Evolutionary conservation across 768 basidiomycete species (phyloP), one percentile per base, ranked within the genome.

Genomic region (Leccinum rimulosum): DNA sequence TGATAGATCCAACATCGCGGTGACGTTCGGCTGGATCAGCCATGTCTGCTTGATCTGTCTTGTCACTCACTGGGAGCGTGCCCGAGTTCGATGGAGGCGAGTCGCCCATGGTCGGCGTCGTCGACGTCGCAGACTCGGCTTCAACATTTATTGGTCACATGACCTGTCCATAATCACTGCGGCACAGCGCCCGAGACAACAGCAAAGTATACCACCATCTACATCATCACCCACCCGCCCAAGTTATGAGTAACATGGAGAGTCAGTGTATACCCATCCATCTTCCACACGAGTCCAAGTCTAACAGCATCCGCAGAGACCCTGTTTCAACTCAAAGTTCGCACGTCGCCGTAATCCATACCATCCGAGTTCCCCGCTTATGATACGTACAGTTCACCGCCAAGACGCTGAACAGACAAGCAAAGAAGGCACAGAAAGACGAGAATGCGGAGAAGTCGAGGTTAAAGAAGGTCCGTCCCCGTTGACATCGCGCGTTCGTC

Each of bases 401-500:
- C 61, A 99, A 98, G 84, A 86, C 93, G 36, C 83, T 99, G 22
- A 89, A 82, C 72, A 84, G 91, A 53, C 97, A 99, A 76, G 94
- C 97, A 4, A 95, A 93, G 81, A 98, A 98, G 76, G 95, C 97
- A 0, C 86, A 94, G 75, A 98, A 96, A 70, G 96, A 98, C 71
- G 97, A 99, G 78, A 82, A 80, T 38, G 65, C 83, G 0, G 97
- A 99, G 80, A 97, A 94, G 76, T 64, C 86, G 53, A 88, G 90
- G 61, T 76, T 99, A 50, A 99, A 99, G 83, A 97, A 95, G 89
- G 95, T 91, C 52, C 31, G 74, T 22, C 38, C 6, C 48, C 43
- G 66, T 36, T 38, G 10, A 17, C 48, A 51, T 43, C 10, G 47
- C 8, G 47, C 48, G 8, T 50, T 55, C 52, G 6, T 27, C 45